These are phyloP conservation scores for Stentor coeruleus DNA, from an alignment of 73 alveolate species.

Conservation along the genomic window DNA sequence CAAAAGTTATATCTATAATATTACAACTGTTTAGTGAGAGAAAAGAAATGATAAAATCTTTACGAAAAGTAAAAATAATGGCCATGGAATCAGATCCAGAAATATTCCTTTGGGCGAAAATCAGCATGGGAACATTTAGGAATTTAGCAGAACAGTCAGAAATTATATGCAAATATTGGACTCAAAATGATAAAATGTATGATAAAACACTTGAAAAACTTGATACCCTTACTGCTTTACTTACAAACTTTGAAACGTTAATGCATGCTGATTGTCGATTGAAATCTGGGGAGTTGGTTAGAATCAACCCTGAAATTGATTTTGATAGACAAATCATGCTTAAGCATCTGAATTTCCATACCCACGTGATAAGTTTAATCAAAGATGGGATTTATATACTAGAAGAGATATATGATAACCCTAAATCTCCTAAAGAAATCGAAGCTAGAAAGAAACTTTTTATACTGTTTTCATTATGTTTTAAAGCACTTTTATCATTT, in stretches of 20 bases:
- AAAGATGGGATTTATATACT: slow-evolving; percentile 27
- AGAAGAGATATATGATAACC: background rate
- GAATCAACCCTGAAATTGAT: background rate
- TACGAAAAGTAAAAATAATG: background rate
- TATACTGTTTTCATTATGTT: background rate
- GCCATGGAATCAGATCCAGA: background rate
- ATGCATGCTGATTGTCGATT: background rate
- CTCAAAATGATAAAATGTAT: background rate
- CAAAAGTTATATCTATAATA: background rate
- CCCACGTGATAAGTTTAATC: background rate
- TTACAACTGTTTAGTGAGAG: background rate
- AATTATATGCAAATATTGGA: slow-evolving; percentile 5
- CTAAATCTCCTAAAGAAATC: background rate
- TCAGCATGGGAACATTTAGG: background rate
- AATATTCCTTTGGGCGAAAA: background rate
- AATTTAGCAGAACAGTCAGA: background rate
- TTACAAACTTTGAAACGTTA: background rate
- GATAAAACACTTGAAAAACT: background rate
- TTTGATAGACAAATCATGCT: slow-evolving; percentile 3
- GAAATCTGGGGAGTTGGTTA: background rate
- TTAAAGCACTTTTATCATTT: background rate
- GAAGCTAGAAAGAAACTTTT: background rate
- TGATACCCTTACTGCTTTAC: background rate
- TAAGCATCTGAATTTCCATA: background rate
- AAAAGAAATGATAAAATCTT: background rate